These are phyloP conservation scores for Oidiodendron maius DNA, from an alignment of 495 filamentous ascomycete genomes.

Conservation along the genomic window DNA sequence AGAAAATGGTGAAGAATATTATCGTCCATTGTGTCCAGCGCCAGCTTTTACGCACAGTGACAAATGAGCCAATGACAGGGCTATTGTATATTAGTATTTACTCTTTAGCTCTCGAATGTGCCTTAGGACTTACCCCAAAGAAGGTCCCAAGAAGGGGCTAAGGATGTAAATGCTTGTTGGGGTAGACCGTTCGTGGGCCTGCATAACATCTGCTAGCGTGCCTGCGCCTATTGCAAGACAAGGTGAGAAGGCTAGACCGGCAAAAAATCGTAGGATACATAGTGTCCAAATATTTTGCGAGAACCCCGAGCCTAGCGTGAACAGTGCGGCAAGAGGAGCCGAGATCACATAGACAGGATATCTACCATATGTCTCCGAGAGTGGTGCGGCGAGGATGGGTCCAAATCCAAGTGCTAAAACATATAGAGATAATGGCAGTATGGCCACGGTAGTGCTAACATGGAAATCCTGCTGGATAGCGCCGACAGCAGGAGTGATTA, in stretches of 20 bases:
- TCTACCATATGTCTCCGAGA: constrained; percentile 52
- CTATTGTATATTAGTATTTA: too few species aligned
- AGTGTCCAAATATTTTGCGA: constrained; percentile 49
- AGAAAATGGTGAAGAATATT: constrained; percentile 35
- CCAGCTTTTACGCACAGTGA: constrained; percentile 50
- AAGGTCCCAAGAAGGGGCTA: constrained; percentile 52
- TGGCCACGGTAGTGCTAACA: constrained; percentile 41
- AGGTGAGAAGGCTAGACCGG: constrained; percentile 51
- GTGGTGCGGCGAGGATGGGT: constrained; percentile 51
- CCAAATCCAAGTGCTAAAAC: constrained; percentile 53
- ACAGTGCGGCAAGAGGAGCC: constrained; percentile 49
- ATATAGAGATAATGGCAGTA: constrained; percentile 50
- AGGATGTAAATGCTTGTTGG: constrained; percentile 45
- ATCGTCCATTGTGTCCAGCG: constrained; percentile 50
- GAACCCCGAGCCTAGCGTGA: constrained; percentile 56
- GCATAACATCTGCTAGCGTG: constrained; percentile 46
- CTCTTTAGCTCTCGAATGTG: neutral
- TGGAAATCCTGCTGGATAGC: constrained; percentile 40
- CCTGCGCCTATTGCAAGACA: constrained; percentile 50
- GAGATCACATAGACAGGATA: constrained; percentile 45
- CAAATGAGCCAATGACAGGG: constrained; percentile 60
- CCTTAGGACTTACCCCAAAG: constrained; percentile 33
- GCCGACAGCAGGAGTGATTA: constrained; percentile 40
- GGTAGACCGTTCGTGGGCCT: constrained; percentile 35
- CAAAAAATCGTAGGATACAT: constrained; percentile 54